Evolutionary conservation across 2,329 filamentous ascomycete species (phyloP), one percentile per base, ranked within the genome.

Genomic region (Thermoascus crustaceus): DNA sequence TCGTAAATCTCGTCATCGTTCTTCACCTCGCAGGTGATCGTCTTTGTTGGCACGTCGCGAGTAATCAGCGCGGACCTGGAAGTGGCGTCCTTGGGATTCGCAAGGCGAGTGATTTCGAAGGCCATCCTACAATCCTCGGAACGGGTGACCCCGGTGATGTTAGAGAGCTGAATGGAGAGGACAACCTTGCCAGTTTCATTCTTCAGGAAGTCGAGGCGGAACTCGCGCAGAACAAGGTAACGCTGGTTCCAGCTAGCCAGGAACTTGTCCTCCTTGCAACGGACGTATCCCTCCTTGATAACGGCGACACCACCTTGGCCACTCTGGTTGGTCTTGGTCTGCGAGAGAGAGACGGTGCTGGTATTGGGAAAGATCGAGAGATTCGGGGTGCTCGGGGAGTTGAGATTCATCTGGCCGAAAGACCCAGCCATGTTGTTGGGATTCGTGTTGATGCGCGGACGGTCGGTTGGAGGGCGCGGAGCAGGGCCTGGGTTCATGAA

Each of bases 401-500:
- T 69, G 46, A 91, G 71, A 54, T 75, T 80, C 71, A 89, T 77
- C 53, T 80, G 82, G 32, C 54, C 54, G 39, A 68, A 67, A 40
- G 81, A 82, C 70, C 89, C 85, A 16, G 58, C 51, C 63, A 80
- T 88, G 44, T 80, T 82, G 57, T 80, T 85, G 50, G 69, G 43
- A 78, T 75, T 57, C 76, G 83, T 42, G 81, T 80, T 80, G 48
- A 94, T 76, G 55, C 85, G 81, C 42, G 87, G 85, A 52, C 85
- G 78, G 55, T 91, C 85, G 41, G 75, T 80, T 13, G 89, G 91
- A 42, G 91, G 89, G 53, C 84, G 82, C 47, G 91, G 91, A 48
- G 91, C 89, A 50, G 91, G 89, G 46, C 91, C 87, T 43, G 91
- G 87, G 63, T 96, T 96, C 84, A 96, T 93, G 68, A 96, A 96